Evolutionary conservation across 1,139 yeast species (phyloP).

Genomic region (Yamadazyma buinensis): DNA sequence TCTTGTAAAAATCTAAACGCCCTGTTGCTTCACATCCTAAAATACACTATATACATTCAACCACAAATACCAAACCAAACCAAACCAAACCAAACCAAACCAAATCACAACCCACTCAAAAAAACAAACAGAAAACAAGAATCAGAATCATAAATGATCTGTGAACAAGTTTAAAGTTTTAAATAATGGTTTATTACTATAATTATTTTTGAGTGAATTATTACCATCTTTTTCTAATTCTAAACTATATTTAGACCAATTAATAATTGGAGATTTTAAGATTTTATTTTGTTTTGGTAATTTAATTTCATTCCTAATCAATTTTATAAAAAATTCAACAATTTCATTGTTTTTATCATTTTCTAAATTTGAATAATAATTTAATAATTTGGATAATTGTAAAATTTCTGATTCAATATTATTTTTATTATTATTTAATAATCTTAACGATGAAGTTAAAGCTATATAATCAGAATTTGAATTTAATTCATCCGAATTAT

Average conservation of each 20-base stretch:
- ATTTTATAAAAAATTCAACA: constrained; percentile 24
- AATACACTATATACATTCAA: constrained; percentile 15
- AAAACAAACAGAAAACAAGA: too few relatives aligned
- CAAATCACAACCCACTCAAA: too few relatives aligned
- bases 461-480: constrained; percentile 39
- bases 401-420: constrained; percentile 29
- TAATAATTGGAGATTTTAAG: constrained; percentile 33
- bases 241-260: constrained; percentile 33
- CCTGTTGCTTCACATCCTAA: constrained; percentile 9
- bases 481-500: constrained; percentile 14
- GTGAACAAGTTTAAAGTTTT: constrained; percentile 26
- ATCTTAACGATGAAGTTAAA: constrained; percentile 31
- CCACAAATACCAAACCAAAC: background rate
- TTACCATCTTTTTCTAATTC: constrained; percentile 6
- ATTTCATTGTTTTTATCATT: constrained; percentile 16
- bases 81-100: too few relatives aligned
- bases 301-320: constrained; percentile 27
- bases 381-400: constrained; percentile 26
- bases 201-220: constrained; percentile 13
- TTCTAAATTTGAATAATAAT: constrained; percentile 14
- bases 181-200: constrained; percentile 22
- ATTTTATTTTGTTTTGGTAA: constrained; percentile 37
- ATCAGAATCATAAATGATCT: background rate
- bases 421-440: constrained; percentile 22
- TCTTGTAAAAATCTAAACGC: too few relatives aligned